Evolutionary conservation across 148 eudicot genomes (phyloP).

Genomic region (Camellia granthamiana): DNA sequence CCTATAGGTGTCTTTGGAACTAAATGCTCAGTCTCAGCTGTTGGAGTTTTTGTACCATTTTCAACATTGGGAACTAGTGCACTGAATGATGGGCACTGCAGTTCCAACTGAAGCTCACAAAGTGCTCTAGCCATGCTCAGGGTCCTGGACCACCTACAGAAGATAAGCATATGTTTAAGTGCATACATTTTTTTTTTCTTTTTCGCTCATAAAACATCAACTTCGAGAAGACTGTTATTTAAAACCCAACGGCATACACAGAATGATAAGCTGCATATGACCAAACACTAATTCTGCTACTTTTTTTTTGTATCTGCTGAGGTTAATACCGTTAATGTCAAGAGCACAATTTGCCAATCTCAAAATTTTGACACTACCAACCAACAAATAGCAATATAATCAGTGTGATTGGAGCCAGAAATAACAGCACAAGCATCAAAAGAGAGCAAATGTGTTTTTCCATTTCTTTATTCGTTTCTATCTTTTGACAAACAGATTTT

Average conservation of each 20-base stretch:
- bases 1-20: slow-evolving; percentile 53
- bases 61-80: slow-evolving; percentile 13
- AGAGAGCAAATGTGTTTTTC: too few species aligned
- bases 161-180: neutral
- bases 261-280: neutral
- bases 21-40: slow-evolving; percentile 21
- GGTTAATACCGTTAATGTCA: neutral
- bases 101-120: slow-evolving; percentile 53
- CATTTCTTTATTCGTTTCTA: too few species aligned
- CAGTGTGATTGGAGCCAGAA: too few species aligned
- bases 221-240: neutral
- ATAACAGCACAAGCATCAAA: too few species aligned
- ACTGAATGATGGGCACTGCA: slow-evolving; percentile 17
- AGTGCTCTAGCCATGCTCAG: slow-evolving; percentile 53
- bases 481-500: too few species aligned
- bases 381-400: too few species aligned
- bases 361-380: neutral
- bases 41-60: slow-evolving; percentile 15
- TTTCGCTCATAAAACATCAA: neutral
- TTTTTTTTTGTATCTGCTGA: neutral
- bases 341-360: neutral
- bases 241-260: neutral
- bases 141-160: slow-evolving; percentile 51
- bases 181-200: neutral
- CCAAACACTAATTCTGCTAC: neutral